Conservation (phyloP, 2,329 filamentous ascomycete species). For the Lasiodiplodia citricola region DNA sequence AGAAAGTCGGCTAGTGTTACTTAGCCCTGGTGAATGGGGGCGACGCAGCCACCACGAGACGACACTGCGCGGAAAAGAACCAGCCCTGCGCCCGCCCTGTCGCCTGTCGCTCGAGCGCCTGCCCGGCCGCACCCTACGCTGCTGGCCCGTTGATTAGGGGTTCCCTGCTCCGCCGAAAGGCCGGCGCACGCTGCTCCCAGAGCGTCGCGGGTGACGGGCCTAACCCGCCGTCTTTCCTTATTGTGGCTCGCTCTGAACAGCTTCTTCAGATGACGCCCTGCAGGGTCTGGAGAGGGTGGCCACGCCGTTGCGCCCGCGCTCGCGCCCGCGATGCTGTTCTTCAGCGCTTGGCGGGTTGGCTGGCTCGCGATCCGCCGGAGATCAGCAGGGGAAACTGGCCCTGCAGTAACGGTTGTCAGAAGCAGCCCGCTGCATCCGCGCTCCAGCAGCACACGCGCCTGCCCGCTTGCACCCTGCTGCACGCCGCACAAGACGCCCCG, state of each 20-base stretch:
- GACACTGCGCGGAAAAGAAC: slow-evolving; percentile 5
- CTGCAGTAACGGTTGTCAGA: neutral
- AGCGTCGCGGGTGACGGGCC: slow-evolving; percentile 2
- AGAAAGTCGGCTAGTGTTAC: neutral
- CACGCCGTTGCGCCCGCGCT: neutral
- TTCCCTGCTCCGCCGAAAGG: slow-evolving; percentile 3
- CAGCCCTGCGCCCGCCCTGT: slow-evolving; percentile 14
- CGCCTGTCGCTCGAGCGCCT: neutral
- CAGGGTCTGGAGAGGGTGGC: neutral
- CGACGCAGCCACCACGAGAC: slow-evolving; percentile 11
- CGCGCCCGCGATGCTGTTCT: slow-evolving; percentile 1
- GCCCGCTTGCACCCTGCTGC: neutral
- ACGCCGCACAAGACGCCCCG: neutral
- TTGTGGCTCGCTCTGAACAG: no score
- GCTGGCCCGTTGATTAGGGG: slow-evolving; percentile 3
- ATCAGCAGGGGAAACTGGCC: slow-evolving; percentile 21
- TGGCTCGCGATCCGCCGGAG: slow-evolving; percentile 9
- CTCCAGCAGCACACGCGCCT: neutral
- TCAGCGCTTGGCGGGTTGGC: slow-evolving; percentile 12
- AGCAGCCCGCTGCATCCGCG: neutral
- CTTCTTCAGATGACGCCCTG: neutral
- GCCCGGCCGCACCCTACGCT: neutral
- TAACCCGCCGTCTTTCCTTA: no score
- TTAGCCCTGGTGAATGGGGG: neutral
- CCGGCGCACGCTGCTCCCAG: slow-evolving; percentile 9